These are phyloP conservation scores for Fraxinus cuspidata DNA, from an alignment of 257 asterid species.

Conservation along the genomic window DNA sequence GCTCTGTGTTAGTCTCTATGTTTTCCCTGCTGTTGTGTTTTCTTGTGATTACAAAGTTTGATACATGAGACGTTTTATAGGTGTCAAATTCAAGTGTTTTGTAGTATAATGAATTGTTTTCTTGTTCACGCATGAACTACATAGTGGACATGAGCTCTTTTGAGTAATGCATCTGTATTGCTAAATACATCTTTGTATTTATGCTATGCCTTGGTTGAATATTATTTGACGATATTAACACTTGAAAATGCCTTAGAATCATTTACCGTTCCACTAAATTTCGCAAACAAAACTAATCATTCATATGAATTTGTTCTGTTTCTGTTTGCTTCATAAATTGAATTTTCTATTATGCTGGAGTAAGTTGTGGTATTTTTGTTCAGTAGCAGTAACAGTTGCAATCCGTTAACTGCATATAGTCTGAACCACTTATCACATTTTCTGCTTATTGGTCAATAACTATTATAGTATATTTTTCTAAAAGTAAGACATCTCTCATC, in stretches of 20 bases:
- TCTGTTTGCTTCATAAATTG: neutral
- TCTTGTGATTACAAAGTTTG: neutral
- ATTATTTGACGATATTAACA: neutral
- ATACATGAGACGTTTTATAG: neutral
- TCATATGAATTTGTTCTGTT: neutral
- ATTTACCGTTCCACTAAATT: neutral
- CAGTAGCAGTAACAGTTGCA: neutral
- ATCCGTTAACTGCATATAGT: neutral
- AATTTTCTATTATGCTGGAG: neutral
- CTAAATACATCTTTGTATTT: neutral
- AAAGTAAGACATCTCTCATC: neutral
- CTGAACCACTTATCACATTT: neutral
- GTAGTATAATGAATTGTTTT: neutral
- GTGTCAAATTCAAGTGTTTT: neutral
- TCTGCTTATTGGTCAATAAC: neutral
- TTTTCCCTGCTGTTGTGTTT: neutral
- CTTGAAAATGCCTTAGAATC: neutral
- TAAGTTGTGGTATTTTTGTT: neutral
- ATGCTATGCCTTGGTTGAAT: neutral
- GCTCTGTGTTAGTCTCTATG: neutral
- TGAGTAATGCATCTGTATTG: neutral
- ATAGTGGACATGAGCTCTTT: conserved; percentile 3
- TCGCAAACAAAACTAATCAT: neutral
- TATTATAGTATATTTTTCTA: neutral
- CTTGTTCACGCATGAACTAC: conserved; percentile 2